These are phyloP conservation scores for Tulasnella sp. DNA, from an alignment of 768 basidiomycete genomes.

Conservation along the genomic window DNA sequence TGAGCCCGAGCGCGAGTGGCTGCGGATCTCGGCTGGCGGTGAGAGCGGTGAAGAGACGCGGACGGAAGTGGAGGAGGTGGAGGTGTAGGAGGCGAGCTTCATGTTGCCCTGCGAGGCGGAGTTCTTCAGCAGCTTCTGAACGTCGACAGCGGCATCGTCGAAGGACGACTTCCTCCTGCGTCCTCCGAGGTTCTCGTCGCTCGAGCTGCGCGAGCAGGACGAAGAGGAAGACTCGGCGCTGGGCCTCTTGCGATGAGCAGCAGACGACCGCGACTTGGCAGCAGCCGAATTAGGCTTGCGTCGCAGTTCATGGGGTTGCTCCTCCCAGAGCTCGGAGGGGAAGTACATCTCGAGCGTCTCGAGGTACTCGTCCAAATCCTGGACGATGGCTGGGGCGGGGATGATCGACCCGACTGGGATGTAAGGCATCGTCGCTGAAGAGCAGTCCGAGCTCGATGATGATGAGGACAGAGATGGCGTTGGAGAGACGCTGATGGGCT, in stretches of 20 bases:
- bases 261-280: background rate
- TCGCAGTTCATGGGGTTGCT: background rate
- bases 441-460: background rate
- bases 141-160: background rate
- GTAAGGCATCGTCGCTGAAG: background rate
- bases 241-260: background rate
- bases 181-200: background rate
- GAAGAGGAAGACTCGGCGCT: background rate
- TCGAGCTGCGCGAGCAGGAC: conserved; percentile 1
- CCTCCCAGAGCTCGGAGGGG: conserved; percentile 21
- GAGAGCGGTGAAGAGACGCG: background rate
- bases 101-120: background rate
- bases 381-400: conserved; percentile 3
- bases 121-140: background rate
- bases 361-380: conserved; percentile 28
- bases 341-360: conserved; percentile 27
- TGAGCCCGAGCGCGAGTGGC: background rate
- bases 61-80: background rate
- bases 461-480: conserved; percentile 25
- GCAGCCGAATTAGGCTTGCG: background rate
- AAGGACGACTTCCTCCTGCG: background rate
- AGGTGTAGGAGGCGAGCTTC: background rate
- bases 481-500: conserved; percentile 5
- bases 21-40: background rate
- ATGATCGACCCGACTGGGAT: conserved; percentile 24